A percentile compares a stretch with the other conserved stretches of the same genome.
Evolutionary conservation across 148 eudicot genomes (phyloP).

Genomic region (Rhododendron ferrugineum): DNA sequence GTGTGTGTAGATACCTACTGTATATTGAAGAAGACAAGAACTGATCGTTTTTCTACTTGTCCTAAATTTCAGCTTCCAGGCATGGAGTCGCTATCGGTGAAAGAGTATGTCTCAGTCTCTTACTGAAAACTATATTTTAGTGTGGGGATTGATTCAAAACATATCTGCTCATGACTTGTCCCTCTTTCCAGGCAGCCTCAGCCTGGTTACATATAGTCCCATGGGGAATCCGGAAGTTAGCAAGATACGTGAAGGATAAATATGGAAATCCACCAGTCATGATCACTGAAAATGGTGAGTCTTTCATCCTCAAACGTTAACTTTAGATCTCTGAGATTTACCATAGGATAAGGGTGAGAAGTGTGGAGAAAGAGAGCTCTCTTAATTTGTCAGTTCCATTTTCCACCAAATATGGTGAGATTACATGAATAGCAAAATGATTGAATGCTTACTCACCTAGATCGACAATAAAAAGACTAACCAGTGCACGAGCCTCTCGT

Average conservation of each 20-base stretch:
- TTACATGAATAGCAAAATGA: background rate
- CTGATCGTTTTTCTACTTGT: slow-evolving; percentile 7
- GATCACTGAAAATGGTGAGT: slow-evolving; percentile 82
- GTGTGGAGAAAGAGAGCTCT: background rate
- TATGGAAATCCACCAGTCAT: slow-evolving; percentile 69
- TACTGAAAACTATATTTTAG: background rate
- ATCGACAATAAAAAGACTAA: background rate
- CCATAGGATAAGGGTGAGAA: background rate
- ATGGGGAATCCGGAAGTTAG: slow-evolving; percentile 76
- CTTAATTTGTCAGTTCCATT: background rate
- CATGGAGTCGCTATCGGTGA: slow-evolving; percentile 81
- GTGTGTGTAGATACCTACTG: background rate
- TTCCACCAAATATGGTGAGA: background rate
- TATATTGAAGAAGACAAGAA: background rate
- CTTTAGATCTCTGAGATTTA: background rate
- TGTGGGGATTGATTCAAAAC: background rate
- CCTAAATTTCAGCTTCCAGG: slow-evolving; percentile 47
- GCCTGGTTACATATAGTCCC: slow-evolving; percentile 87
- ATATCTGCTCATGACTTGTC: background rate
- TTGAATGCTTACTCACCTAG: background rate
- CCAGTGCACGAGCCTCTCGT: no score
- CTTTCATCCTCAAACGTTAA: background rate
- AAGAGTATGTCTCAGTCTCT: slow-evolving; percentile 37
- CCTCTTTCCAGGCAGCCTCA: slow-evolving; percentile 62
- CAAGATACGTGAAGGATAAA: slow-evolving; percentile 48